A percentile compares a stretch with the other conserved stretches of the same genome.
These are phyloP conservation scores for Dendrobium officinale DNA, from an alignment of 106 monocot species.

Conservation along the genomic window DNA sequence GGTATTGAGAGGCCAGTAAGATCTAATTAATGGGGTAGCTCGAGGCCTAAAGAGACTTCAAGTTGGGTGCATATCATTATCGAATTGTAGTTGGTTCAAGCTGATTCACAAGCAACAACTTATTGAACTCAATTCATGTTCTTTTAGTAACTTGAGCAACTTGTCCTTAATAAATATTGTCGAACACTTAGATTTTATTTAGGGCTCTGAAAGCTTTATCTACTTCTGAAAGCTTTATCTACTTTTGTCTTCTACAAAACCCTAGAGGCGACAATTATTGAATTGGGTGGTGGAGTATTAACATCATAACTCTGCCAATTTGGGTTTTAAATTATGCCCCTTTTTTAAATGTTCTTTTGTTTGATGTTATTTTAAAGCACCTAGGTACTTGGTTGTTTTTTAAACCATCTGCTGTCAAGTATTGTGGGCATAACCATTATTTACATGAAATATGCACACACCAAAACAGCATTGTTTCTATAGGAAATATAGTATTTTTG, in stretches of 20 bases:
- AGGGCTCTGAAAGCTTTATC: neutral
- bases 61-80: no score
- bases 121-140: no score
- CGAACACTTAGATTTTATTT: neutral
- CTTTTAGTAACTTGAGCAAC: no score
- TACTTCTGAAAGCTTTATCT: neutral
- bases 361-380: neutral
- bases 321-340: neutral
- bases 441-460: neutral
- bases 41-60: no score
- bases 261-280: neutral
- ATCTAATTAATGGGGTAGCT: no score
- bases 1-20: no score
- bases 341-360: neutral
- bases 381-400: no score
- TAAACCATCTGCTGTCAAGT: neutral
- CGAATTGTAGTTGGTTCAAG: no score
- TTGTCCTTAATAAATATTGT: no score
- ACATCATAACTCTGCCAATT: neutral
- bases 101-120: no score
- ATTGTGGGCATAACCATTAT: neutral
- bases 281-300: neutral
- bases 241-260: neutral
- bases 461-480: neutral
- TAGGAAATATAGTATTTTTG: neutral